Conservation (phyloP, 306 rosid species). For the Vigna radiata region DNA sequence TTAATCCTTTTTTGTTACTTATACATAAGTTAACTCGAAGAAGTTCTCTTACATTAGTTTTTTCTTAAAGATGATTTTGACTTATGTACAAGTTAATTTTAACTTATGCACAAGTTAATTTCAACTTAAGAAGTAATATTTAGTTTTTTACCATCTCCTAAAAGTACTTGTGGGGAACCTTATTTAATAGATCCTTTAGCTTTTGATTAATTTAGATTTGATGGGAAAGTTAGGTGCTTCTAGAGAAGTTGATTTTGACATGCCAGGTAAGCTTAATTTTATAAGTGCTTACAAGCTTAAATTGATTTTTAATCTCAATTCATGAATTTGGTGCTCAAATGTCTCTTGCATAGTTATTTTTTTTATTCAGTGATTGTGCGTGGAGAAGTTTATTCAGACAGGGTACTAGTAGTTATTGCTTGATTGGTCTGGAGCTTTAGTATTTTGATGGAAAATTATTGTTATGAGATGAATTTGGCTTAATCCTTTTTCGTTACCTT, state of each 20-base stretch:
- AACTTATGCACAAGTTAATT: too few relatives aligned
- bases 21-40: too few relatives aligned
- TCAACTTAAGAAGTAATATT: too few relatives aligned
- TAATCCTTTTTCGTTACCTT: neutral
- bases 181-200: neutral
- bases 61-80: too few relatives aligned
- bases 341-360: neutral
- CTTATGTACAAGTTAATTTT: neutral
- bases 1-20: neutral
- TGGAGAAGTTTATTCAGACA: neutral
- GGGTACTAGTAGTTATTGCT: neutral
- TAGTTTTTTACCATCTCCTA: too few relatives aligned
- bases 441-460: neutral
- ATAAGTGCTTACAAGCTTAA: neutral
- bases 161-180: too few relatives aligned
- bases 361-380: neutral
- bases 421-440: slow-evolving; percentile 14
- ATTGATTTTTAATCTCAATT: too few relatives aligned
- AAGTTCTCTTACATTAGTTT: too few relatives aligned
- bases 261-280: neutral
- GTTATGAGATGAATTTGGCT: slow-evolving; percentile 4
- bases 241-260: neutral
- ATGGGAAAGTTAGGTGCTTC: neutral
- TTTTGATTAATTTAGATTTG: neutral
- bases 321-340: neutral